Evolutionary conservation across 768 basidiomycete species (phyloP).

Genomic region (Tylopilus sp.): DNA sequence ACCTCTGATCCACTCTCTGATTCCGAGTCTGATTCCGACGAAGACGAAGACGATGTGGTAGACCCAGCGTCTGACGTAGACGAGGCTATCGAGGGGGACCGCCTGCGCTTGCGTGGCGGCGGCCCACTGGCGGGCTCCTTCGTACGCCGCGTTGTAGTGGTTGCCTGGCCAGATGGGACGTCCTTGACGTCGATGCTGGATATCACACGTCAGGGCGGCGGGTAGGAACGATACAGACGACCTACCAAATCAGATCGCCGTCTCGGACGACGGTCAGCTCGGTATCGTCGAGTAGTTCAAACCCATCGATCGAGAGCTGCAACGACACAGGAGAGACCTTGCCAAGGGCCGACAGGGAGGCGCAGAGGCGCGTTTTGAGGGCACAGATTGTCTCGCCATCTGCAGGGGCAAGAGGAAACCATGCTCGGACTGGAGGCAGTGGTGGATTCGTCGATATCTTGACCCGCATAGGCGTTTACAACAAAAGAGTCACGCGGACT

Average conservation of each 20-base stretch:
- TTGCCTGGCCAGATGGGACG: not conserved
- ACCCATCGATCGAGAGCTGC: conserved; percentile 27
- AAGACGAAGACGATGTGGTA: conserved; percentile 5
- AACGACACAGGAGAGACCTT: conserved; percentile 1
- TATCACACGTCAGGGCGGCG: not conserved
- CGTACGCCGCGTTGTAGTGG: not conserved
- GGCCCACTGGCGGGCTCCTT: not conserved
- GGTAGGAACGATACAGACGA: not conserved
- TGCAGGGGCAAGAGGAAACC: conserved; percentile 39
- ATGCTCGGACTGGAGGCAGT: conserved; percentile 48
- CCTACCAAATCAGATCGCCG: conserved; percentile 29
- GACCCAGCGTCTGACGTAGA: conserved; percentile 23
- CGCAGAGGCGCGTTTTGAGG: conserved; percentile 21
- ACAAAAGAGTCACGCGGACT: no score
- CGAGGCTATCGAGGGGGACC: conserved; percentile 11
- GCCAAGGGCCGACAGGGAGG: conserved; percentile 11
- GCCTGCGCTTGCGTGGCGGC: conserved; percentile 25
- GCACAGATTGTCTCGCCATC: conserved; percentile 4
- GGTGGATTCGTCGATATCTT: conserved; percentile 47
- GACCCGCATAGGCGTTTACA: conserved; percentile 41
- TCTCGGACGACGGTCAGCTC: conserved; percentile 27
- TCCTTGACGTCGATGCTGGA: conserved; percentile 17
- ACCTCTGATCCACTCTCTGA: conserved; percentile 17
- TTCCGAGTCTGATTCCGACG: conserved; percentile 23
- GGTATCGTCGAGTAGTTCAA: conserved; percentile 26